Evolutionary conservation across 2,329 filamentous ascomycete species (phyloP), one percentile per base, ranked within the genome.

Genomic region (Nemania sp.): DNA sequence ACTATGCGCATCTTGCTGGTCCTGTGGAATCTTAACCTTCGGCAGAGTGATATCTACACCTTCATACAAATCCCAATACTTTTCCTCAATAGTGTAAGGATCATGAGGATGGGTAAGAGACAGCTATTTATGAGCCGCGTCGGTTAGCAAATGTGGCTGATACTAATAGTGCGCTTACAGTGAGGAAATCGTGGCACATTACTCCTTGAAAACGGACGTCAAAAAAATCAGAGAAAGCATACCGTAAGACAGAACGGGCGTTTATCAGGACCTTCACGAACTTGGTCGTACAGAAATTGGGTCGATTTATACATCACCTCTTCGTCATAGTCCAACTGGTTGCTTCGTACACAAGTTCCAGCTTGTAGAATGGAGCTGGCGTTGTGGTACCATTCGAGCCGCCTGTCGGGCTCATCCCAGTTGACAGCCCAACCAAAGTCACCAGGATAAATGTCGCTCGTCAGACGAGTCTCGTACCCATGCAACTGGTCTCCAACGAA

Each of bases 341-440:
- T 97, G 74, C 90, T 96, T 61, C 91, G 84, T 34, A 95, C 88
- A 65, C 91, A 96, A 24, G 88, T 84, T 8, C 92, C 92, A 0
- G 92, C 92, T 72, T 97, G 91, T 66, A 93, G 78, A 63, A 97
- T 93, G 6, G 91, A 96, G 67, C 90, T 92, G 74, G 92, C 91
- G 71, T 97, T 96, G 78, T 97, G 92, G 70, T 94, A 97, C 90
- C 91, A 97, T 73, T 97, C 92, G 36, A 93, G 84, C 40, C 92
- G 83, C 34, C 84, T 86, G 28, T 91, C 86, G 9, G 92, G 91
- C 71, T 92, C 86, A 69, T 97, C 92, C 92, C 92, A 97, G 75
- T 96, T 92, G 60, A 96, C 92, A 11, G 88, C 87, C 92, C 92
- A 97, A 60, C 92, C 92, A 68, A 94, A 91, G 68, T 97, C 92